Percentiles rank a stretch among this genome's conserved stretches.
Conservation (phyloP, 495 filamentous ascomycete genomes). For the Trichoderma reesei region DNA sequence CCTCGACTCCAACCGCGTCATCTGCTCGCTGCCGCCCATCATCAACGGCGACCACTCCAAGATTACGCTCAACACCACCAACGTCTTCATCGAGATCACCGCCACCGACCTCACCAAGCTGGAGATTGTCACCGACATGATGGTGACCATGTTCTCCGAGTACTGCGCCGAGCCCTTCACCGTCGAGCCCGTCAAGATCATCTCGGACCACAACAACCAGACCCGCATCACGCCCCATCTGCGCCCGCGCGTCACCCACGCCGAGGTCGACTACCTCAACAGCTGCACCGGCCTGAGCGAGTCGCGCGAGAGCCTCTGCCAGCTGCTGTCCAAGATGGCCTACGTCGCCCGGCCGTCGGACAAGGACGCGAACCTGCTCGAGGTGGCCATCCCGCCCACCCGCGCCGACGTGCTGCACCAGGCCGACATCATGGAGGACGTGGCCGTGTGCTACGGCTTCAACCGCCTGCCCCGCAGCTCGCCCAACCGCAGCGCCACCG, state of each 20-base stretch:
- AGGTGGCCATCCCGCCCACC: constrained; percentile 76
- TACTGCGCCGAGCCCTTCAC: constrained; percentile 86
- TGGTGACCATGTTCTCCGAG: constrained; percentile 94
- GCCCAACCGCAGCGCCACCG: constrained; percentile 71
- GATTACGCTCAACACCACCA: constrained; percentile 78
- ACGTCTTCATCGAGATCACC: constrained; percentile 95
- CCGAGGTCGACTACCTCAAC: constrained; percentile 87
- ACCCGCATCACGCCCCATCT: constrained; percentile 73
- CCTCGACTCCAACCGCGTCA: constrained; percentile 73
- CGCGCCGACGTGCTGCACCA: constrained; percentile 92
- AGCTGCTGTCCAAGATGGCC: constrained; percentile 77
- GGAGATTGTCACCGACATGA: constrained; percentile 87
- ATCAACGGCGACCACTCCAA: constrained; percentile 97
- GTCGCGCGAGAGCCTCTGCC: constrained; percentile 59
- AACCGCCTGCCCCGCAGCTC: constrained; percentile 81
- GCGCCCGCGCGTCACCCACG: constrained; percentile 60
- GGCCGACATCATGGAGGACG: constrained; percentile 97
- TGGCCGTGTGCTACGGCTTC: constrained; percentile 92
- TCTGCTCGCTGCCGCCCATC: constrained; percentile 92
- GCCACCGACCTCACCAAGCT: constrained; percentile 96
- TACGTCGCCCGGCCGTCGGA: constrained; percentile 63
- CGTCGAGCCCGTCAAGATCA: constrained; percentile 83
- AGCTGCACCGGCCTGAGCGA: constrained; percentile 74
- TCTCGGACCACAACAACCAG: constrained; percentile 82
- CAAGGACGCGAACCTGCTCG: constrained; percentile 53